A percentile compares a stretch with the other conserved stretches of the same genome.
These are phyloP conservation scores for Chrysopogon serrulatus DNA, from an alignment of 176 grass and related monocot species.

Conservation along the genomic window DNA sequence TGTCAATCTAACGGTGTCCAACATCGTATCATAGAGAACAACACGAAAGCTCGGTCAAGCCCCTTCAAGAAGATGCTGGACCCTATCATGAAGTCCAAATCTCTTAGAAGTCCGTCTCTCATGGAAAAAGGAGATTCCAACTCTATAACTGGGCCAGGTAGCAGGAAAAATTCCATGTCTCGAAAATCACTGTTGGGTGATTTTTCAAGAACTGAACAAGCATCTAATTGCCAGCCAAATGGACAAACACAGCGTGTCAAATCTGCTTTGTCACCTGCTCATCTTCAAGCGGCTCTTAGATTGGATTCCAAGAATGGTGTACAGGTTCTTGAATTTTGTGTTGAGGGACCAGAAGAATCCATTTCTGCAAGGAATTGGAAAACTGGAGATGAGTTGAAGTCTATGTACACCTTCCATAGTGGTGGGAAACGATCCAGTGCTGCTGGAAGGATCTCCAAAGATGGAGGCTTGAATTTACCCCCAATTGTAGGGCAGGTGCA, in stretches of 20 bases:
- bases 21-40: background rate
- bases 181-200: conserved; percentile 72
- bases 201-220: conserved; percentile 55
- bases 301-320: conserved; percentile 56
- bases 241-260: conserved; percentile 21
- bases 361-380: conserved; percentile 87
- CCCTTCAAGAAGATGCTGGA: conserved; percentile 85
- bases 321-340: conserved; percentile 55
- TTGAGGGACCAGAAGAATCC: conserved; percentile 56
- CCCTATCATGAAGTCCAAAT: conserved; percentile 93
- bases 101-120: conserved; percentile 40
- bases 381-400: conserved; percentile 62
- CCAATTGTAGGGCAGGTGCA: conserved; percentile 88
- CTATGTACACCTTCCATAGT: conserved; percentile 89
- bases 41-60: conserved; percentile 51
- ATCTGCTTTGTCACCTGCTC: conserved; percentile 55
- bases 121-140: conserved; percentile 22
- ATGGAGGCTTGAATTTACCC: conserved; percentile 31
- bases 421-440: conserved; percentile 49
- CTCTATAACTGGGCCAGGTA: background rate
- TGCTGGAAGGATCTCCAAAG: conserved; percentile 58
- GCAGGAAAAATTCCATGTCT: conserved; percentile 22
- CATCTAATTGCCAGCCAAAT: conserved; percentile 20
- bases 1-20: conserved; percentile 1
- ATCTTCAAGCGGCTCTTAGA: conserved; percentile 79